phyloP scores from a whole-genome alignment of 257 asterid species.

The Ilex aquifolium region DNA sequence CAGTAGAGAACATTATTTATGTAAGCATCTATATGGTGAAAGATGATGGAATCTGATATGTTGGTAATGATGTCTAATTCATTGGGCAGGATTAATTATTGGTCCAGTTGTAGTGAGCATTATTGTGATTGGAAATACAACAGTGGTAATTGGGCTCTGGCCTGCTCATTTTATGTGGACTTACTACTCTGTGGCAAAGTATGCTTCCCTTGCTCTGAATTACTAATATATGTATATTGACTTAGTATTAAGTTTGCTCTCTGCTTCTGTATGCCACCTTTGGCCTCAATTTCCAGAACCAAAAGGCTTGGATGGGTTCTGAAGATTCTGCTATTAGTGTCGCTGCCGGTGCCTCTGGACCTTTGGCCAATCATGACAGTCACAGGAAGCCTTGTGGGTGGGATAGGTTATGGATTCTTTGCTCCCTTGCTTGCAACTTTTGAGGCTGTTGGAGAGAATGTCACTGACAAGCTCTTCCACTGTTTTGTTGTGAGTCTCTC shows the following conservation, averaged over 20 bases:
- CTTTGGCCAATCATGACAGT: slow-evolving; percentile 65
- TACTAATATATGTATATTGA: neutral
- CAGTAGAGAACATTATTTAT: too few relatives aligned
- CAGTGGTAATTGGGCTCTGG: slow-evolving; percentile 82
- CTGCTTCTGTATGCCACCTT: slow-evolving; percentile 1
- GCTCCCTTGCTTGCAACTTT: slow-evolving; percentile 84
- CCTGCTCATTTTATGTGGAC: slow-evolving; percentile 88
- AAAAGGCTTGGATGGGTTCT: slow-evolving; percentile 71
- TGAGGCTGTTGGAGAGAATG: slow-evolving; percentile 68
- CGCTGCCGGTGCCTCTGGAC: slow-evolving; percentile 55
- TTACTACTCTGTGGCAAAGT: slow-evolving; percentile 69
- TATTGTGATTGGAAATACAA: slow-evolving; percentile 56
- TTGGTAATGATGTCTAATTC: slow-evolving; percentile 10
- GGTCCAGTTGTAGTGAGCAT: slow-evolving; percentile 42
- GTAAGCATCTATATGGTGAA: neutral
- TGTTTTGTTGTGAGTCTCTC: slow-evolving; percentile 59
- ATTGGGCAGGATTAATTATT: slow-evolving; percentile 54
- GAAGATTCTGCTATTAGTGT: slow-evolving; percentile 45
- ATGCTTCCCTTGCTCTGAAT: slow-evolving; percentile 7
- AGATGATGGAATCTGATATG: neutral
- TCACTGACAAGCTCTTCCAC: slow-evolving; percentile 47
- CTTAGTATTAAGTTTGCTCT: neutral
- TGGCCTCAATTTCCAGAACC: slow-evolving; percentile 36
- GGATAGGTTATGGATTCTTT: slow-evolving; percentile 68
- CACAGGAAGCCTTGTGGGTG: slow-evolving; percentile 67